phyloP scores from a whole-genome alignment of 495 filamentous ascomycete species.

The Neurospora sp. region DNA sequence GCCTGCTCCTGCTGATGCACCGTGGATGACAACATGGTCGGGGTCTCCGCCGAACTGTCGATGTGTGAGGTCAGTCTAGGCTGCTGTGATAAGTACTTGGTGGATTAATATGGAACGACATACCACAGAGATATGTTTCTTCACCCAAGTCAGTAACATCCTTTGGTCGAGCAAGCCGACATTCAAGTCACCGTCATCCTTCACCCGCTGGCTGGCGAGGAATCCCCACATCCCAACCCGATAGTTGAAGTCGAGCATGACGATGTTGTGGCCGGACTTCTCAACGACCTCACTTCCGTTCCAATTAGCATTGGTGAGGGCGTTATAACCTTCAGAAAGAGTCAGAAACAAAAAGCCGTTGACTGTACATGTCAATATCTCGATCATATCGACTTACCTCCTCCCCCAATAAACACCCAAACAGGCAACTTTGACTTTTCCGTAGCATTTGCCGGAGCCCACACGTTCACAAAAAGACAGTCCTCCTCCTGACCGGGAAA shows the following conservation, averaged over 20 bases:
- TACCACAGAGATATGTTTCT: conserved; percentile 48
- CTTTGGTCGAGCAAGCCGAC: conserved; percentile 64
- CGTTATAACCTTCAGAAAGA: conserved; percentile 40
- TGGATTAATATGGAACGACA: neutral
- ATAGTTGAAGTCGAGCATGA: conserved; percentile 67
- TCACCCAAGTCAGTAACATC: conserved; percentile 58
- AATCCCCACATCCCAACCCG: conserved; percentile 69
- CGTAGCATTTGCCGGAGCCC: conserved; percentile 48
- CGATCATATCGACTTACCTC: conserved; percentile 27
- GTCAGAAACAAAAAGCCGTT: neutral
- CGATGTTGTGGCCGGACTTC: conserved; percentile 47
- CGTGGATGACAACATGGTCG: conserved; percentile 57
- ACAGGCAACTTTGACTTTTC: conserved; percentile 46
- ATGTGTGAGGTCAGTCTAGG: neutral
- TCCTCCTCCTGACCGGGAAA: conserved; percentile 47
- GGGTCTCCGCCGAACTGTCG: conserved; percentile 63
- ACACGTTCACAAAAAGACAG: conserved; percentile 68
- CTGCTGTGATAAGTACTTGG: neutral
- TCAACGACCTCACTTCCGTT: conserved; percentile 52
- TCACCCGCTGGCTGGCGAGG: conserved; percentile 51
- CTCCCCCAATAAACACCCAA: conserved; percentile 68
- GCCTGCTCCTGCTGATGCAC: conserved; percentile 60
- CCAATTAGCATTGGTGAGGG: conserved; percentile 53
- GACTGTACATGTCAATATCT: neutral
- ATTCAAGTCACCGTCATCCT: conserved; percentile 47